A percentile compares a stretch with the other conserved stretches of the same genome.
These are phyloP conservation scores for Fusarium temperatum DNA, from an alignment of 2,329 filamentous ascomycete species.

Conservation along the genomic window DNA sequence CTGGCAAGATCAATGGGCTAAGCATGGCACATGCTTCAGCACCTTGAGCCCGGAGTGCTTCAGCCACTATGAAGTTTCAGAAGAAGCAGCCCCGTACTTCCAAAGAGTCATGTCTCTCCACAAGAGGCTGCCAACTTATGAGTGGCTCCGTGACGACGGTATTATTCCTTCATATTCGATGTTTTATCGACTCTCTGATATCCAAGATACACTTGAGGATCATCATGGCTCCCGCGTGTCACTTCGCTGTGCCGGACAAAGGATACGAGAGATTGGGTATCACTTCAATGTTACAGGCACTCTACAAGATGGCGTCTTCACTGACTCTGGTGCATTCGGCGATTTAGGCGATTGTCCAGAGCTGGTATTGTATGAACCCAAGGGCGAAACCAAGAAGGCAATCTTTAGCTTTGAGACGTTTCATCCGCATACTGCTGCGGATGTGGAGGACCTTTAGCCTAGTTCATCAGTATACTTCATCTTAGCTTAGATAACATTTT, in stretches of 20 bases:
- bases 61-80: neutral
- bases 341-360: neutral
- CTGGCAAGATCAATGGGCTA: constrained; percentile 12
- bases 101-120: constrained; percentile 10
- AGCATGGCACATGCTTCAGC: constrained; percentile 18
- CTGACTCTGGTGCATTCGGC: neutral
- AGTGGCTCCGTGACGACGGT: constrained; percentile 14
- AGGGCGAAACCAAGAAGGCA: constrained; percentile 18
- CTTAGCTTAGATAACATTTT: neutral
- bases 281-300: constrained; percentile 21
- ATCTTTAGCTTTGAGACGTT: constrained; percentile 25
- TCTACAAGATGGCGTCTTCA: constrained; percentile 1
- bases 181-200: constrained; percentile 6
- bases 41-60: constrained; percentile 13
- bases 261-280: constrained; percentile 8
- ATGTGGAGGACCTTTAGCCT: constrained; percentile 16
- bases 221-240: constrained; percentile 15
- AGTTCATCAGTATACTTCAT: neutral
- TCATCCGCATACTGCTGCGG: constrained; percentile 16
- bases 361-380: constrained; percentile 13
- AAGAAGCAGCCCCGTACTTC: constrained; percentile 18
- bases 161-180: constrained; percentile 17
- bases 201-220: constrained; percentile 3
- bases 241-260: constrained; percentile 2
- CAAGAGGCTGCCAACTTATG: constrained; percentile 7